Base-by-base conservation (phyloP, 345 rosid species). In the Salix caprea region DNA sequence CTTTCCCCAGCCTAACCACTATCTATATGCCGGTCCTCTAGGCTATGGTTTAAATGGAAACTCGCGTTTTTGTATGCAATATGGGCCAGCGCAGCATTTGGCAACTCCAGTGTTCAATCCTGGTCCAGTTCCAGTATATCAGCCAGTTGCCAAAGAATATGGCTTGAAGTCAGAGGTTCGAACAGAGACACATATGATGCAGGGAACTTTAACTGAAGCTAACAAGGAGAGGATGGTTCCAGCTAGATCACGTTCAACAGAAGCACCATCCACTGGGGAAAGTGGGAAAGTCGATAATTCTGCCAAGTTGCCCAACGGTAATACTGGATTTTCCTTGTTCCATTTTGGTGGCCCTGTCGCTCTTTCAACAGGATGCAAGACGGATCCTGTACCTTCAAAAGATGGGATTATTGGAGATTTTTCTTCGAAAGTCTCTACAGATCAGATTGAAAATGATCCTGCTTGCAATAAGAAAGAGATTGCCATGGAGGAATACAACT, bases 321-420 rank as follows among this genome's bases (percentile, higher is more conserved):
- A 83, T 54, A 34, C 84, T 18, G 78, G 85, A 81, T 96, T 96
- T 85, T 96, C 99, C 74, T 80, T 93, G 79, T 96, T 93, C 82
- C 99, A 96, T 83, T 93, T 83, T 72, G 97, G 94, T 50, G 97
- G 95, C 21, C 98, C 99, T 12, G 85, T 90, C 56, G 96, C 91
- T 61, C 84, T 87, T 76, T 81, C 92, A 21, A 80, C 82, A 65
- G 88, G 88, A 56, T 76, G 85, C 37, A 90, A 84, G 78, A 76
- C 85, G 11, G 76, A 82, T 75, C 69, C 81, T 65, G 75, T 72
- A 60, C 79, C 77, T 36, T 84, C 88, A 16, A 84, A 87, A 79
- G 87, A 84, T 60, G 89, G 71, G 70, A 77, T 77, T 26, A 79
- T 34, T 19, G 88, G 88, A 44, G 90, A 85, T 36, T 70, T 84